Base-by-base conservation (phyloP, 129 eudicot genomes). In the Tagetes erecta region DNA sequence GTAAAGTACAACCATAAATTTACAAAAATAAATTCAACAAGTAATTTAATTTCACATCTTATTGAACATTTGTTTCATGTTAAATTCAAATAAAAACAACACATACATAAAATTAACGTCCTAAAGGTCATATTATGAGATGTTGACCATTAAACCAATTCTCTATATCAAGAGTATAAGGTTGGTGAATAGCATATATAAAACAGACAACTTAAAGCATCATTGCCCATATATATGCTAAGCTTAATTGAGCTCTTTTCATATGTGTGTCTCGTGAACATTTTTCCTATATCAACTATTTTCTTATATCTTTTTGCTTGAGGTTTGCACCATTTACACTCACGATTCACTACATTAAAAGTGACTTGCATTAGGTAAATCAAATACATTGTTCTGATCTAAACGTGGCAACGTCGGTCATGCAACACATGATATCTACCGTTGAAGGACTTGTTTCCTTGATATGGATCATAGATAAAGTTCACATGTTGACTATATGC, bases 41-140 rank as follows among this genome's bases (percentile, higher is more conserved):
- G 40, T 42, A 38, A 5, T 3, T 56, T 57, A 31, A 1, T 46
- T 53, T 65, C 66, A 45, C 66, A 71, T 38, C 44, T 47, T 72
- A 13, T 6, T 34, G 2, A 44, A 62, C 64, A 87, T 55, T 74
- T 44, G 70, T 80, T 80, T 82, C 85, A 78, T 80, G 67, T 72
- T 69, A 75, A 80, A 82, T 81, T 56, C 68, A 50, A 67, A 85
- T 70, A 79, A 78, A 67, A 38, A 20, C 49, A 53, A 49, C 82
- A 34, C 40, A 62, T 64, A 82, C 40, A 62, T 64, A 82, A 55
- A 51, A 51, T 51, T 51, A 69, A 84, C 81, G 66, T 84, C 79
- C 62, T 56, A 60, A 87, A 76, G 64, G 73, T 75, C 56, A 71
- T 58, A 34, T 55, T 73, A 55, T 68, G 73, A 72, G 71, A 80